Conservation (phyloP, 2,329 filamentous ascomycete species). For the Atkinsonella texensis region DNA sequence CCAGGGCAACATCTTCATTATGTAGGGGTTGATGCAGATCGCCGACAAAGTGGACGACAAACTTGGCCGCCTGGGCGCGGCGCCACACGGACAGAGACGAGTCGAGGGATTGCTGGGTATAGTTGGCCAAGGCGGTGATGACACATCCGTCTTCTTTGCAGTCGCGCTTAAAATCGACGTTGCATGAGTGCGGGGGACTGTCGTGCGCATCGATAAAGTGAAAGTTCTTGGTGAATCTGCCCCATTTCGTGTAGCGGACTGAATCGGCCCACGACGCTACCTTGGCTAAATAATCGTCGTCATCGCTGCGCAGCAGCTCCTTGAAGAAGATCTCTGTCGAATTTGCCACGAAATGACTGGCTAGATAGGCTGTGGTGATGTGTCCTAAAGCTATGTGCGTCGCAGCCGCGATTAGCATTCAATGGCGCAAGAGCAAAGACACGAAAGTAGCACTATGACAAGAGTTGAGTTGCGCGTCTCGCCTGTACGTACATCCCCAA, state of each 20-base stretch:
- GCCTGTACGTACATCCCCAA: constrained; percentile 28
- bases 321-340: constrained; percentile 46
- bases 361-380: constrained; percentile 52
- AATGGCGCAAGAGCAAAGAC: neutral
- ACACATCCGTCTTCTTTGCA: constrained; percentile 52
- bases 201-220: constrained; percentile 62
- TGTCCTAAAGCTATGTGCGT: constrained; percentile 43
- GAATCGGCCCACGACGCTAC: constrained; percentile 58
- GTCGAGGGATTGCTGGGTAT: constrained; percentile 44
- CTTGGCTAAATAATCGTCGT: constrained; percentile 46
- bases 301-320: constrained; percentile 40
- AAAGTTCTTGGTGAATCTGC: constrained; percentile 47
- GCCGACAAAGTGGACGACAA: constrained; percentile 55
- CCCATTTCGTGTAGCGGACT: constrained; percentile 51
- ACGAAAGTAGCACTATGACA: neutral
- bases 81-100: constrained; percentile 29
- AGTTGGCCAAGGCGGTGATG: constrained; percentile 47
- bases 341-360: constrained; percentile 45
- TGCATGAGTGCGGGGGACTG: constrained; percentile 43
- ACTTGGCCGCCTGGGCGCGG: constrained; percentile 50
- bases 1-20: constrained; percentile 48
- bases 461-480: no score
- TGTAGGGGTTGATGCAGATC: constrained; percentile 61
- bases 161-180: constrained; percentile 46
- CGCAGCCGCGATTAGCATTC: neutral